Conservation (phyloP, 2,329 filamentous ascomycete genomes). For the Xylaria sp. region DNA sequence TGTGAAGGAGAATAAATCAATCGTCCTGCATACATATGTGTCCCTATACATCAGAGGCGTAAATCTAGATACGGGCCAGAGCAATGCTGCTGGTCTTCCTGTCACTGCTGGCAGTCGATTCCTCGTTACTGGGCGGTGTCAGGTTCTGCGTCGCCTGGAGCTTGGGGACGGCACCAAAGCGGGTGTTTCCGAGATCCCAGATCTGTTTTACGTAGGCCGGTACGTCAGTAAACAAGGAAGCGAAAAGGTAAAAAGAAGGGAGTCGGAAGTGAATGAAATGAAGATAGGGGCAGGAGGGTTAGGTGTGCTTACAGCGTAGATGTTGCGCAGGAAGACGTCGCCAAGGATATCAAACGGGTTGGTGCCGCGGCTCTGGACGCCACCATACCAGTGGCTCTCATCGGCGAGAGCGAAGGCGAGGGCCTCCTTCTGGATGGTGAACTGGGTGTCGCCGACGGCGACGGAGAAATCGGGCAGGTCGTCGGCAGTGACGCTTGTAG, state of each 20-base stretch:
- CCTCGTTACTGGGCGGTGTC: slow-evolving; percentile 33
- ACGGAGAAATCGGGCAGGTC: slow-evolving; percentile 70
- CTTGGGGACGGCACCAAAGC: slow-evolving; percentile 69
- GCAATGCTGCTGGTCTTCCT: slow-evolving; percentile 30
- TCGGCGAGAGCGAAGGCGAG: slow-evolving; percentile 67
- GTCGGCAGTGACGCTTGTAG: slow-evolving; percentile 60
- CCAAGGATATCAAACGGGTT: slow-evolving; percentile 72
- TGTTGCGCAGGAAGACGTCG: slow-evolving; percentile 70
- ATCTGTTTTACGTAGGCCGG: slow-evolving; percentile 55
- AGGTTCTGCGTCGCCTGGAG: slow-evolving; percentile 54
- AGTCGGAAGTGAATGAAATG: background rate
- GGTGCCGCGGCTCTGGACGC: slow-evolving; percentile 70
- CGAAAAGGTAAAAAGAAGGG: too few species aligned
- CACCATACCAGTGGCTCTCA: slow-evolving; percentile 67
- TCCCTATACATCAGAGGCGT: background rate
- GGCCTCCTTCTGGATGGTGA: slow-evolving; percentile 71
- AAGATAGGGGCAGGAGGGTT: background rate
- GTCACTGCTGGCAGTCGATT: slow-evolving; percentile 30
- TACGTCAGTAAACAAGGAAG: slow-evolving; percentile 16
- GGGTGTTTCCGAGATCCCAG: slow-evolving; percentile 70
- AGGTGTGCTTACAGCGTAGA: slow-evolving; percentile 57
- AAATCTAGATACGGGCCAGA: slow-evolving; percentile 23
- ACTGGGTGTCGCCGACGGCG: slow-evolving; percentile 69
- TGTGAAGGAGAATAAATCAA: background rate
- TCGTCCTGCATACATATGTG: background rate